phyloP scores from a whole-genome alignment of 208 protist species.

The Porcisia hertigi region DNA sequence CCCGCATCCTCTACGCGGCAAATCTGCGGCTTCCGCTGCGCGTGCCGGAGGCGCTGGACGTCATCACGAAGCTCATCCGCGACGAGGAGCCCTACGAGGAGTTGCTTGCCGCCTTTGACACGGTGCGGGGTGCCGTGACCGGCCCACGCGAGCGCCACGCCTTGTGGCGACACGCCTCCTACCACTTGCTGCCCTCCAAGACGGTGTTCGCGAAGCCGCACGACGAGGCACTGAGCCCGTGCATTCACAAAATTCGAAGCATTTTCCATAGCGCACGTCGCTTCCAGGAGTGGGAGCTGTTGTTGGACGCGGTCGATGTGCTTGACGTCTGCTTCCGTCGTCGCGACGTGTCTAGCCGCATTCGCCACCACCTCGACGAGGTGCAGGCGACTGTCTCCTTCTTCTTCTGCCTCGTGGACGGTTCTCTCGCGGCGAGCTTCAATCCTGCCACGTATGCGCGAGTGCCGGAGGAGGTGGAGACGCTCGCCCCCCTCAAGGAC shows the following conservation, averaged over 20 bases:
- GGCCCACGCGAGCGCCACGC: conserved; percentile 81
- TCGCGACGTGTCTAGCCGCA: conserved; percentile 31
- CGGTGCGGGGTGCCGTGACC: conserved; percentile 74
- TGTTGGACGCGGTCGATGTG: conserved; percentile 66
- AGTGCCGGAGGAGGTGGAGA: conserved; percentile 72
- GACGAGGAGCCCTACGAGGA: conserved; percentile 73
- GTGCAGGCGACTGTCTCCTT: conserved; percentile 73
- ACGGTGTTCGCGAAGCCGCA: conserved; percentile 84
- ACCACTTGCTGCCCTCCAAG: conserved; percentile 66
- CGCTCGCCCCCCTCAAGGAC: conserved; percentile 66
- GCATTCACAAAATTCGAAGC: conserved; percentile 53
- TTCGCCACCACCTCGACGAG: conserved; percentile 49
- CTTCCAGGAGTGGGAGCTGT: conserved; percentile 71
- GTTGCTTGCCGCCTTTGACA: conserved; percentile 79
- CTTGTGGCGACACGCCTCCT: conserved; percentile 84
- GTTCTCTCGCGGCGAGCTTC: conserved; percentile 61
- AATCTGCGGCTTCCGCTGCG: conserved; percentile 64
- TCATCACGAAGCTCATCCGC: conserved; percentile 60
- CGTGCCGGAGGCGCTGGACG: conserved; percentile 54
- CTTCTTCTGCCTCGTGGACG: conserved; percentile 87
- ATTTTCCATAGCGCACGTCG: conserved; percentile 52
- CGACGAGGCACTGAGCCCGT: conserved; percentile 67
- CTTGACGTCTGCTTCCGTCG: conserved; percentile 75
- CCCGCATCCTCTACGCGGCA: conserved; percentile 61
- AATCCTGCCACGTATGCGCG: conserved; percentile 76